A percentile compares a stretch with the other conserved stretches of the same genome.
phyloP scores from a whole-genome alignment of 2,329 filamentous ascomycete genomes.

The Cyanodermella asteris region DNA sequence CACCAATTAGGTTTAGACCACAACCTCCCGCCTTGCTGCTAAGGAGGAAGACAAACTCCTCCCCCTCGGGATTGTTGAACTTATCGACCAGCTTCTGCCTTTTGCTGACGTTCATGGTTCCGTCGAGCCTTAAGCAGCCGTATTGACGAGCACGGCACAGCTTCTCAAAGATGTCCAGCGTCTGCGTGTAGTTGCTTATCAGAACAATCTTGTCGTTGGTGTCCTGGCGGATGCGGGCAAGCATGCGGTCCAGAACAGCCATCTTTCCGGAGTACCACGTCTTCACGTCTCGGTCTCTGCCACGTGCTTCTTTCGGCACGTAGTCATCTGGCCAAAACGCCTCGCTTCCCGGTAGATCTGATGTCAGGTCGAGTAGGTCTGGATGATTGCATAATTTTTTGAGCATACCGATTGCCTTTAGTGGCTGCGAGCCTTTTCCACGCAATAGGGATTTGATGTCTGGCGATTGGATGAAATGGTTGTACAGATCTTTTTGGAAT shows the following conservation, averaged over 20 bases:
- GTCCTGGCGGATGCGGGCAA: slow-evolving; percentile 80
- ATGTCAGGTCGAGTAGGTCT: slow-evolving; percentile 63
- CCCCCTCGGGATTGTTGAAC: slow-evolving; percentile 82
- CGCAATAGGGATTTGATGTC: slow-evolving; percentile 80
- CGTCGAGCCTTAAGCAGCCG: slow-evolving; percentile 72
- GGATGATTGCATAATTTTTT: slow-evolving; percentile 99
- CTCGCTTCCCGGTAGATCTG: slow-evolving; percentile 75
- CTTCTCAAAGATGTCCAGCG: slow-evolving; percentile 79
- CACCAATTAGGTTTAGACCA: slow-evolving; percentile 84
- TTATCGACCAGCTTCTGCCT: slow-evolving; percentile 91
- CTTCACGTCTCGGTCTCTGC: slow-evolving; percentile 78
- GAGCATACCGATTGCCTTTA: slow-evolving; percentile 88
- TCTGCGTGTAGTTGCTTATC: slow-evolving; percentile 96
- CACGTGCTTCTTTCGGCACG: slow-evolving; percentile 65
- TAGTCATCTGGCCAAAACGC: slow-evolving; percentile 65
- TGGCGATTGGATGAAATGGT: slow-evolving; percentile 88
- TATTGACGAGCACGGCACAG: slow-evolving; percentile 72
- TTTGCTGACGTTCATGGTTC: slow-evolving; percentile 95
- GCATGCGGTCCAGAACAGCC: slow-evolving; percentile 94
- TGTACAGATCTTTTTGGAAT: slow-evolving; percentile 85
- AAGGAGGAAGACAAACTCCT: slow-evolving; percentile 85
- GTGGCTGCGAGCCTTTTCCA: slow-evolving; percentile 83
- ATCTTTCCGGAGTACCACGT: slow-evolving; percentile 97
- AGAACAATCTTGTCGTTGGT: slow-evolving; percentile 98
- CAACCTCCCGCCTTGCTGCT: slow-evolving; percentile 94